Percentiles rank a stretch among this genome's conserved stretches.
These are phyloP conservation scores for Cymbidium sinense DNA, from an alignment of 106 monocot species.

Conservation along the genomic window DNA sequence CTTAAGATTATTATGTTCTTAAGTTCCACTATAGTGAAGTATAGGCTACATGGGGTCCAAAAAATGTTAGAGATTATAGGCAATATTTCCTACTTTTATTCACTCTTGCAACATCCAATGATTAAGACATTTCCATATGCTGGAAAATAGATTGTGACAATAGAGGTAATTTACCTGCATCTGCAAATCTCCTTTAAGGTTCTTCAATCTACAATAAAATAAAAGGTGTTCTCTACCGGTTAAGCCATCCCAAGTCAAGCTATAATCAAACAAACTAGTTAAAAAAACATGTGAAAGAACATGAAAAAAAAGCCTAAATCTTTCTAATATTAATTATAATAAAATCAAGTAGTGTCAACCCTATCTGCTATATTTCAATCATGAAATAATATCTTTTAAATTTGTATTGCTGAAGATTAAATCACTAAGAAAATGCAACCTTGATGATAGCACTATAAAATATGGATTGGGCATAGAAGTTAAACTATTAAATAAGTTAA, in stretches of 20 bases:
- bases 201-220: constrained; percentile 52
- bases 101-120: too few relatives aligned
- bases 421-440: not conserved
- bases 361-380: not conserved
- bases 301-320: not conserved
- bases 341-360: not conserved
- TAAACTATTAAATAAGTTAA: not conserved
- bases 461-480: too few relatives aligned
- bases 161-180: constrained; percentile 7
- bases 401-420: not conserved
- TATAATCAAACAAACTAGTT: constrained; percentile 3
- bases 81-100: too few relatives aligned
- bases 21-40: too few relatives aligned
- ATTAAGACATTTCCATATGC: not conserved
- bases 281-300: not conserved
- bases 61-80: too few relatives aligned
- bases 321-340: not conserved
- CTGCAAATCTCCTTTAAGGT: constrained; percentile 37
- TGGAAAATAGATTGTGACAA: not conserved
- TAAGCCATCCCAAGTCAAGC: constrained; percentile 36
- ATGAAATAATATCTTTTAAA: not conserved
- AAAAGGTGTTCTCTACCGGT: constrained; percentile 38
- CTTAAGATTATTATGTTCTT: not conserved
- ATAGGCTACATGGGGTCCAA: not conserved
- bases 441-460: not conserved